Base-by-base conservation (phyloP, 192 early-diverging fungal genomes). In the Podila minutissima region DNA sequence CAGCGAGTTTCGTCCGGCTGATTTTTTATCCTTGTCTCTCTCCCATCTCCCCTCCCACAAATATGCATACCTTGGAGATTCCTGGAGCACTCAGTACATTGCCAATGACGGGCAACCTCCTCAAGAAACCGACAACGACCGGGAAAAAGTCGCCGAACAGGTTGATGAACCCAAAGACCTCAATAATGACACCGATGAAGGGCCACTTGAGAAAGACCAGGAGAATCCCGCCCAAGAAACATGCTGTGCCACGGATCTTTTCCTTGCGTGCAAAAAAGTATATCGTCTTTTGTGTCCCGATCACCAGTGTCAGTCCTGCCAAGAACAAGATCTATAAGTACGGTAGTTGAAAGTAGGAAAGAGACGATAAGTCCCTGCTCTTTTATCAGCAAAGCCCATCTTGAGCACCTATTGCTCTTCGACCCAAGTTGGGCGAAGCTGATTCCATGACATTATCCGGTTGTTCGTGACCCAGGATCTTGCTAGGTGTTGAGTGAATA, bases 131-230 rank as follows among this genome's bases (percentile, higher is more conserved):
- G 64, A 99, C 78, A 20, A 95, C 91, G 41, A 97, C 94, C 1
- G 97, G 97, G 87, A 99, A 97, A 77, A 99, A 99, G 87, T 99
- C 97, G 57, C 97, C 97, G 91, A 99, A 99, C 58, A 99, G 83
- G 78, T 99, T 99, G 64, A 99, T 88, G 81, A 99, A 98, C 8
- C 97, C 97, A 89, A 98, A 95, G 22, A 90, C 75, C 75, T 99
- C 97, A 51, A 98, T 87, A 31, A 92, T 33, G 58, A 99, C 94
- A 31, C 97, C 97, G 65, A 97, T 79, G 29, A 96, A 86, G 28
- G 97, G 94, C 92, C 94, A 96, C 77, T 94, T 94, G 57, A 93
- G 48, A 83, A 99, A 93, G 8, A 99, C 96, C 58, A 99, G 72
- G 10, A 93, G 35, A 49, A 99, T 95, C 7, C 97, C 97, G 32